These are phyloP conservation scores for Aphanoascus verrucosus DNA, from an alignment of 2,329 filamentous ascomycete genomes.

Conservation along the genomic window DNA sequence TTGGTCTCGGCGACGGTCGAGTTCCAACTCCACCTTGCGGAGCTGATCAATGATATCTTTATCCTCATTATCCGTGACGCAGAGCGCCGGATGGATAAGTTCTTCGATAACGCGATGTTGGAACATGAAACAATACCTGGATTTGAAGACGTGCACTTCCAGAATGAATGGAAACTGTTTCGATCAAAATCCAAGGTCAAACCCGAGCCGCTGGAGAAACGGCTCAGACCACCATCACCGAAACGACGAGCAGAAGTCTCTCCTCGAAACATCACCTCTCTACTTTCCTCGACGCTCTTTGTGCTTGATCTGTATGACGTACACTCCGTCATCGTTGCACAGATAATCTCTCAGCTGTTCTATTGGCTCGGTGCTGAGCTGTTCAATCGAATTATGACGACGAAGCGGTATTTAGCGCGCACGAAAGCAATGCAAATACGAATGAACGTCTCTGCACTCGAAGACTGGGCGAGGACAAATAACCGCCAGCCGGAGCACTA, in stretches of 20 bases:
- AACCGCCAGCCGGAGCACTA: slow-evolving; percentile 93
- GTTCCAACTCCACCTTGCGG: slow-evolving; percentile 85
- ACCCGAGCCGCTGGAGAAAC: slow-evolving; percentile 77
- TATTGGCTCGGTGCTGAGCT: slow-evolving; percentile 96
- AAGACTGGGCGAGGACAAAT: slow-evolving; percentile 91
- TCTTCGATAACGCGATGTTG: slow-evolving; percentile 83
- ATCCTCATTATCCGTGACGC: slow-evolving; percentile 95
- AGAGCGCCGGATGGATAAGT: slow-evolving; percentile 90
- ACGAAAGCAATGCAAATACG: slow-evolving; percentile 99
- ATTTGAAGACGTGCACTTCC: slow-evolving; percentile 91
- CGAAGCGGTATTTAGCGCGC: slow-evolving; percentile 81
- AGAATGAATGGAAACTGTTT: slow-evolving; percentile 98
- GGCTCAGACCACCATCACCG: slow-evolving; percentile 83
- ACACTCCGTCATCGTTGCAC: slow-evolving; percentile 87
- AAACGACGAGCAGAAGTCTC: slow-evolving; percentile 86
- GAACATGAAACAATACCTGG: slow-evolving; percentile 97
- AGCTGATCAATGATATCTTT: slow-evolving; percentile 96
- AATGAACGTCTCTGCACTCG: slow-evolving; percentile 91
- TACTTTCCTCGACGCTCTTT: slow-evolving; percentile 90
- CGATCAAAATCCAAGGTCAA: slow-evolving; percentile 83
- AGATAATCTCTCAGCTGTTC: slow-evolving; percentile 82
- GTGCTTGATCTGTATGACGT: slow-evolving; percentile 98
- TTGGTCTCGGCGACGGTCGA: slow-evolving; percentile 70
- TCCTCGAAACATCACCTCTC: slow-evolving; percentile 86
- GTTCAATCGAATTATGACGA: slow-evolving; percentile 97